These are phyloP conservation scores for Auricularia sp. DNA, from an alignment of 768 basidiomycete genomes.

Conservation along the genomic window DNA sequence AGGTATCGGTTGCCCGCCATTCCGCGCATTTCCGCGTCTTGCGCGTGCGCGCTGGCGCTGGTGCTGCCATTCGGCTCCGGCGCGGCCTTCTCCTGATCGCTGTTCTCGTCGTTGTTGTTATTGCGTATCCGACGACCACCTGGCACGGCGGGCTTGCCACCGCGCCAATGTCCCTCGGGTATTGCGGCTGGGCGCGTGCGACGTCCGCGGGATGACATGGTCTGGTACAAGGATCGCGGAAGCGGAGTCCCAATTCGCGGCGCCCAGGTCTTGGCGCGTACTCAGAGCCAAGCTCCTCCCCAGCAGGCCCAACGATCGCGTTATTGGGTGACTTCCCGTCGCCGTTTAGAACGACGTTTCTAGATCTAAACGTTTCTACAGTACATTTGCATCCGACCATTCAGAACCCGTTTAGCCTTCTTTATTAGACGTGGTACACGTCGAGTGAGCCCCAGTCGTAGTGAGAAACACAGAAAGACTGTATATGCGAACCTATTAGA, in stretches of 20 bases:
- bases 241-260: too few species aligned
- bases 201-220: neutral
- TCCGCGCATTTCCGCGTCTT: neutral
- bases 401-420: too few species aligned
- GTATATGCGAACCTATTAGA: too few species aligned
- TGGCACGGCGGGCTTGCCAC: neutral
- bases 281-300: neutral
- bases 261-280: too few species aligned
- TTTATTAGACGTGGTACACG: too few species aligned
- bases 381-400: too few species aligned
- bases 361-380: too few species aligned
- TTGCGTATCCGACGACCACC: neutral
- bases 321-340: too few species aligned
- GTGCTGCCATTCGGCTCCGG: neutral
- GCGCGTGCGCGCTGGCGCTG: neutral
- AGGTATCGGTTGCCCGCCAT: neutral
- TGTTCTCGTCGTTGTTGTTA: neutral
- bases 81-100: neutral
- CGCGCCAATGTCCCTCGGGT: neutral
- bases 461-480: too few species aligned
- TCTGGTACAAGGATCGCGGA: neutral
- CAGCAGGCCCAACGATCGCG: too few species aligned
- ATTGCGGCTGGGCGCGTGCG: neutral
- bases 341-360: too few species aligned
- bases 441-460: too few species aligned